Percentiles rank a stretch among this genome's conserved stretches.
phyloP scores from a whole-genome alignment of 352 stramenopile species.

The Globisporangium sylvaticum region DNA sequence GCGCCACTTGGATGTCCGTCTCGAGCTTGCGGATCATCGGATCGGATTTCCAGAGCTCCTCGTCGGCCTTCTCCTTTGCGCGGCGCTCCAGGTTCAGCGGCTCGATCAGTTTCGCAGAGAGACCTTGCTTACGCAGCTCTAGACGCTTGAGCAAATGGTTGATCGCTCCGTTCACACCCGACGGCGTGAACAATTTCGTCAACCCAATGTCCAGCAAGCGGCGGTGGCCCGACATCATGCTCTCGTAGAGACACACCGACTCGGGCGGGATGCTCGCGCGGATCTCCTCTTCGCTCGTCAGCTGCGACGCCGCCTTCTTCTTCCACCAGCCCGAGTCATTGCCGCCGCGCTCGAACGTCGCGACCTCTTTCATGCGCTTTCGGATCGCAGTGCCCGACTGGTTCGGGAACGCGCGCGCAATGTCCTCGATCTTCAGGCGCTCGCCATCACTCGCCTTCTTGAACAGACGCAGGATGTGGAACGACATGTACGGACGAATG shows the following conservation, averaged over 20 bases:
- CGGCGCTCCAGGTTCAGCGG: conserved; percentile 46
- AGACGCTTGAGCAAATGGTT: conserved; percentile 70
- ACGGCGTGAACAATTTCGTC: conserved; percentile 76
- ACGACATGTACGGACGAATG: conserved; percentile 85
- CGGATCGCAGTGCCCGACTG: conserved; percentile 77
- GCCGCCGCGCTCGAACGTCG: conserved; percentile 79
- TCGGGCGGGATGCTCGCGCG: conserved; percentile 69
- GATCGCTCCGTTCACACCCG: conserved; percentile 68
- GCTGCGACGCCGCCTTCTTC: conserved; percentile 56
- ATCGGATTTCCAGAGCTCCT: conserved; percentile 72
- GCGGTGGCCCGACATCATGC: conserved; percentile 84
- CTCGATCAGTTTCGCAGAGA: conserved; percentile 49
- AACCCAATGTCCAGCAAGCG: conserved; percentile 74
- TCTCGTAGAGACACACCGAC: conserved; percentile 83
- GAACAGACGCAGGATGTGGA: conserved; percentile 80
- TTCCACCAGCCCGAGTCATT: conserved; percentile 85
- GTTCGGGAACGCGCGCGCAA: conserved; percentile 76
- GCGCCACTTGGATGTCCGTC: conserved; percentile 75
- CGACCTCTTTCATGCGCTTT: conserved; percentile 86
- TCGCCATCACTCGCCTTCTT: conserved; percentile 80
- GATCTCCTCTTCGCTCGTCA: conserved; percentile 78
- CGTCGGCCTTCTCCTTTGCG: conserved; percentile 55
- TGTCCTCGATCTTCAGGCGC: conserved; percentile 81
- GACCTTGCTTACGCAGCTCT: conserved; percentile 54
- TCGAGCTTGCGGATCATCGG: conserved; percentile 66